A percentile compares a stretch with the other conserved stretches of the same genome.
Conservation (phyloP, 1,284 basidiomycete species). For the Ganoderma multipileum region DNA sequence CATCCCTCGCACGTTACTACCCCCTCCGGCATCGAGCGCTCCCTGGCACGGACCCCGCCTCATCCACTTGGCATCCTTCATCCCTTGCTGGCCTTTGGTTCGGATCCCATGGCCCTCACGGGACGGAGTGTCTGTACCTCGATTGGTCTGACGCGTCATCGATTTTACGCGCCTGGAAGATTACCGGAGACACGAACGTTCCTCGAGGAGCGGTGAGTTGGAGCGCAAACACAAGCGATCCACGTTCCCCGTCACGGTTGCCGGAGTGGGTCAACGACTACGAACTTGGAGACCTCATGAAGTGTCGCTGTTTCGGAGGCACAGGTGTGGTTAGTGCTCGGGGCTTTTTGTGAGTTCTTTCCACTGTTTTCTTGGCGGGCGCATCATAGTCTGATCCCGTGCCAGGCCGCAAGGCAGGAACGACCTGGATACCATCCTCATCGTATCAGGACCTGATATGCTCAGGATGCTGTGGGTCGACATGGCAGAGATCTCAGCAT, state of each 20-base stretch:
- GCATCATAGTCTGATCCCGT: background rate
- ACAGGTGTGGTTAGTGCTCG: constrained; percentile 29
- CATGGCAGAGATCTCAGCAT: constrained; percentile 15
- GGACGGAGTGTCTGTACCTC: constrained; percentile 36
- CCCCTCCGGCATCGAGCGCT: constrained; percentile 29
- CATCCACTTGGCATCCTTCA: constrained; percentile 27
- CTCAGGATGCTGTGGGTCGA: constrained; percentile 13
- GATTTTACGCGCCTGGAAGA: constrained; percentile 34
- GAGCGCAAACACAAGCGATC: constrained; percentile 15
- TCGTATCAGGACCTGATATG: constrained; percentile 2
- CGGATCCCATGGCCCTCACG: constrained; percentile 36
- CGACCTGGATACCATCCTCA: constrained; percentile 8
- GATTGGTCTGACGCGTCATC: constrained; percentile 18
- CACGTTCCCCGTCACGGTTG: background rate
- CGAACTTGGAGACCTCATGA: constrained; percentile 11
- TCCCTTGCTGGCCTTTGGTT: constrained; percentile 38
- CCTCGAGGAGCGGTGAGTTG: constrained; percentile 38
- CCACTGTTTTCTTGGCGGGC: no score
- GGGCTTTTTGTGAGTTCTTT: constrained; percentile 30
- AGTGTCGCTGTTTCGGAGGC: constrained; percentile 18
- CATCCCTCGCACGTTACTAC: constrained; percentile 34
- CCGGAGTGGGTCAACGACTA: constrained; percentile 10
- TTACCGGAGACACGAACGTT: constrained; percentile 40
- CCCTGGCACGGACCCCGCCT: constrained; percentile 15
- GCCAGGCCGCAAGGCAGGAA: constrained; percentile 8